These are phyloP conservation scores for Samsoniella hepiali DNA, from an alignment of 2,329 filamentous ascomycete species.

Conservation along the genomic window DNA sequence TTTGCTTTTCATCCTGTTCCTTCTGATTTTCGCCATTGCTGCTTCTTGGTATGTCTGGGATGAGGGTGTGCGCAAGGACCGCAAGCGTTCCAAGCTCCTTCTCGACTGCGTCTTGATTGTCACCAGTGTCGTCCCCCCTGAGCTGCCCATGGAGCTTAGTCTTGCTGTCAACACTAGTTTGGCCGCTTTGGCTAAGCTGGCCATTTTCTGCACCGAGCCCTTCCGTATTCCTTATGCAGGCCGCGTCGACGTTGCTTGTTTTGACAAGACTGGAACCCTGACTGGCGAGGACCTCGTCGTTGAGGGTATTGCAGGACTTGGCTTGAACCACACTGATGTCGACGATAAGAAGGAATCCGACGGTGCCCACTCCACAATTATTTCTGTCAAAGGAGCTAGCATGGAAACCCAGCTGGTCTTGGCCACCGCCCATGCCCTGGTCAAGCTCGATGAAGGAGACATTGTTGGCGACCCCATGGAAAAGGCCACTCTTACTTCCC, in stretches of 20 bases:
- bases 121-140: conserved; percentile 96
- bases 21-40: conserved; percentile 92
- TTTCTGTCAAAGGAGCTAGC: conserved; percentile 64
- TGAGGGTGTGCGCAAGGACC: conserved; percentile 88
- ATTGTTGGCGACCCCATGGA: conserved; percentile 99
- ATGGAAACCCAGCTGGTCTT: conserved; percentile 88
- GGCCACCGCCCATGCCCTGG: conserved; percentile 90
- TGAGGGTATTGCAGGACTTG: conserved; percentile 89
- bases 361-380: conserved; percentile 79
- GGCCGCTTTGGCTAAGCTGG: conserved; percentile 88
- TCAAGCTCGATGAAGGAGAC: conserved; percentile 94
- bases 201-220: conserved; percentile 98
- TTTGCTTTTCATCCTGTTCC: conserved; percentile 94
- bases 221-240: conserved; percentile 97
- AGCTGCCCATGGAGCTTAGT: conserved; percentile 96
- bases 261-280: conserved; percentile 96
- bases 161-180: conserved; percentile 96
- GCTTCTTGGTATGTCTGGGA: conserved; percentile 99
- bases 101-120: conserved; percentile 97
- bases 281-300: conserved; percentile 97
- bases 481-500: conserved; percentile 84
- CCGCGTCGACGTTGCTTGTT: conserved; percentile 93
- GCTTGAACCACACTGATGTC: conserved; percentile 64
- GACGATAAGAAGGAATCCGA: conserved; percentile 66
- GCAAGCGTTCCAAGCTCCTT: conserved; percentile 94